phyloP scores from a whole-genome alignment of 148 eudicot species.

The Fagopyrum esculentum region DNA sequence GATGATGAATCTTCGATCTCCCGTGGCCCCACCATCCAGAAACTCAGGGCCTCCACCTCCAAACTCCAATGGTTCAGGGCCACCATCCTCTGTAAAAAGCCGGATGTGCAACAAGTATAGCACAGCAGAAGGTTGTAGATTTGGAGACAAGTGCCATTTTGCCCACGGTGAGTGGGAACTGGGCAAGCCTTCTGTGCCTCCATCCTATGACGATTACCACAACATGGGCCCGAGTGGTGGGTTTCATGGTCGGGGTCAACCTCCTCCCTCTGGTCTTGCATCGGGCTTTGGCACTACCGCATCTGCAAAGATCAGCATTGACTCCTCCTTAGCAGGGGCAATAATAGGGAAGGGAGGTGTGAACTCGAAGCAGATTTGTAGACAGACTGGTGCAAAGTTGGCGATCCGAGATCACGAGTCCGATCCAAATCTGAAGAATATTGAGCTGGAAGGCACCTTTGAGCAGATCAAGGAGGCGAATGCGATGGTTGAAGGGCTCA shows the following conservation, averaged over 20 bases:
- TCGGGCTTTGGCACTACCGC: constrained; percentile 61
- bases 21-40: constrained; percentile 28
- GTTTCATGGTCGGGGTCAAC: constrained; percentile 23
- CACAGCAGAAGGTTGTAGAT: constrained; percentile 72
- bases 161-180: constrained; percentile 69
- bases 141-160: constrained; percentile 65
- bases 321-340: constrained; percentile 54
- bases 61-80: constrained; percentile 30
- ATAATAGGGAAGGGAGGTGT: constrained; percentile 71
- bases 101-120: constrained; percentile 49
- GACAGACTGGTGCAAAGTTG: constrained; percentile 60
- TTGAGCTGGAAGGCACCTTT: constrained; percentile 70
- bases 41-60: constrained; percentile 30
- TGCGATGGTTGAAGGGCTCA: constrained; percentile 63
- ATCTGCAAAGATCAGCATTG: constrained; percentile 57
- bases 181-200: constrained; percentile 31
- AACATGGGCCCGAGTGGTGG: constrained; percentile 31
- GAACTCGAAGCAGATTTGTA: constrained; percentile 66
- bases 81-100: constrained; percentile 31
- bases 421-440: constrained; percentile 45
- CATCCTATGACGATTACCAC: constrained; percentile 36
- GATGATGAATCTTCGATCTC: constrained; percentile 39
- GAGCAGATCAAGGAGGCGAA: constrained; percentile 78
- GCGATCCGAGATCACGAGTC: constrained; percentile 60
- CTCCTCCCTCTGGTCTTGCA: constrained; percentile 29